These are phyloP conservation scores for Thermothelomyces thermophilus DNA, from an alignment of 2,329 filamentous ascomycete genomes.

Conservation along the genomic window DNA sequence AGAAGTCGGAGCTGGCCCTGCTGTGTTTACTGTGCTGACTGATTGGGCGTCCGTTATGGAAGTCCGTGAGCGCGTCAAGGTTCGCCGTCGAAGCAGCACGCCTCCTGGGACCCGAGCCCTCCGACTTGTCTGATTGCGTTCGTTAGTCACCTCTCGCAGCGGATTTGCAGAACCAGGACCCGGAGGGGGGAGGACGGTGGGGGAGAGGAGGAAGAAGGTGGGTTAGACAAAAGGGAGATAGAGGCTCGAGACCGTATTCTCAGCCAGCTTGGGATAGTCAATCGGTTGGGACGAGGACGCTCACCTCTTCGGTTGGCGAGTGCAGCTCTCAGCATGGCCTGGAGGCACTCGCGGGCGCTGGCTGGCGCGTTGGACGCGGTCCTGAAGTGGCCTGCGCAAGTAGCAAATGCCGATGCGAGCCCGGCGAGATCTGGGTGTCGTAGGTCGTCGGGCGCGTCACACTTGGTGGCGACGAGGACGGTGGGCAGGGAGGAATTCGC, in stretches of 20 bases:
- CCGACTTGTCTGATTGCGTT: conserved; percentile 34
- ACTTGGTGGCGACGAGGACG: conserved; percentile 82
- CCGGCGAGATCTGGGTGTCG: conserved; percentile 65
- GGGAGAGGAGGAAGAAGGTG: no score
- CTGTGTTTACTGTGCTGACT: conserved; percentile 61
- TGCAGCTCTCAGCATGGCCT: conserved; percentile 65
- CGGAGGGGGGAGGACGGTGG: no score
- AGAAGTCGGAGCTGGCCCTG: conserved; percentile 65
- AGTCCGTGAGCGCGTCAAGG: conserved; percentile 49
- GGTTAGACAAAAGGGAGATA: no score
- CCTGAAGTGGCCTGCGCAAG: conserved; percentile 66
- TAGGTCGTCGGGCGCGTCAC: conserved; percentile 65
- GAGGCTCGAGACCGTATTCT: no score
- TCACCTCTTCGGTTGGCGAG: conserved; percentile 63
- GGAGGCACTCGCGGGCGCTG: conserved; percentile 68
- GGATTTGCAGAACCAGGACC: neutral
- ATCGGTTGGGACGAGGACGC: conserved; percentile 26
- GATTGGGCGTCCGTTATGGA: conserved; percentile 44
- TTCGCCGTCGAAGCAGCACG: conserved; percentile 57
- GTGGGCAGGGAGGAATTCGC: conserved; percentile 67
- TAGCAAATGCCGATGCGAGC: conserved; percentile 57
- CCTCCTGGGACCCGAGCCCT: conserved; percentile 41
- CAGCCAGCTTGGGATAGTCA: no score
- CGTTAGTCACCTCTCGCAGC: conserved; percentile 17
- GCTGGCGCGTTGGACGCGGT: conserved; percentile 65